Evolutionary conservation across 23 red algal species (phyloP).

Genomic region (Pyropia haitanensis): DNA sequence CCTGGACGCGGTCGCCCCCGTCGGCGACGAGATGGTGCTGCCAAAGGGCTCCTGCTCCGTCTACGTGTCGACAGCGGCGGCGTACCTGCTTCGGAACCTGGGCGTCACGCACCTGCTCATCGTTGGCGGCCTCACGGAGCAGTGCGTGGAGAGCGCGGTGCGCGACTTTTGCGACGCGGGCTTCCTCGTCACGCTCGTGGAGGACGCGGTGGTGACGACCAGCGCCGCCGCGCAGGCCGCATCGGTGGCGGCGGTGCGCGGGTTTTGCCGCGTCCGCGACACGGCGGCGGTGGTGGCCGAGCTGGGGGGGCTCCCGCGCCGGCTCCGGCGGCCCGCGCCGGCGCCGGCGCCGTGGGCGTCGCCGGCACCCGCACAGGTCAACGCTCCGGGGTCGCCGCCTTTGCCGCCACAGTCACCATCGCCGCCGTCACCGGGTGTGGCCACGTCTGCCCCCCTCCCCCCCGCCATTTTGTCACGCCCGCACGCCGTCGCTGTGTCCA

Average conservation of each 20-base stretch:
- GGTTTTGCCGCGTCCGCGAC: neutral
- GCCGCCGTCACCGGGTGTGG: too few species aligned
- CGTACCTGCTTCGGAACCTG: neutral
- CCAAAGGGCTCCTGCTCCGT: neutral
- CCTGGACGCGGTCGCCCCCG: neutral
- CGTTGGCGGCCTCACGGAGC: neutral
- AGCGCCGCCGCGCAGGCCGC: neutral
- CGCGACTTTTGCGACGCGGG: neutral
- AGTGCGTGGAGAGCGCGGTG: neutral
- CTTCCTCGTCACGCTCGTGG: neutral
- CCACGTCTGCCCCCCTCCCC: too few species aligned
- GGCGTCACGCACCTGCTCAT: neutral
- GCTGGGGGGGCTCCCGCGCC: neutral
- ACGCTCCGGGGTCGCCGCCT: too few species aligned
- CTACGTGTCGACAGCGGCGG: neutral
- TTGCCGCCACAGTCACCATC: too few species aligned
- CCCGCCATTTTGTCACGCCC: too few species aligned
- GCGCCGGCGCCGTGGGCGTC: too few species aligned
- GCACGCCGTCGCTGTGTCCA: too few species aligned
- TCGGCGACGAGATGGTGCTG: slow-evolving; percentile 2
- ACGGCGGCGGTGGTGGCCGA: neutral
- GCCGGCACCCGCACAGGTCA: too few species aligned
- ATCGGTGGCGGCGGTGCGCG: neutral
- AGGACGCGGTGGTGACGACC: neutral
- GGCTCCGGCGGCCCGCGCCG: too few species aligned